Evolutionary conservation across 352 stramenopile species (phyloP).

Genomic region (Pythium aquatile): DNA sequence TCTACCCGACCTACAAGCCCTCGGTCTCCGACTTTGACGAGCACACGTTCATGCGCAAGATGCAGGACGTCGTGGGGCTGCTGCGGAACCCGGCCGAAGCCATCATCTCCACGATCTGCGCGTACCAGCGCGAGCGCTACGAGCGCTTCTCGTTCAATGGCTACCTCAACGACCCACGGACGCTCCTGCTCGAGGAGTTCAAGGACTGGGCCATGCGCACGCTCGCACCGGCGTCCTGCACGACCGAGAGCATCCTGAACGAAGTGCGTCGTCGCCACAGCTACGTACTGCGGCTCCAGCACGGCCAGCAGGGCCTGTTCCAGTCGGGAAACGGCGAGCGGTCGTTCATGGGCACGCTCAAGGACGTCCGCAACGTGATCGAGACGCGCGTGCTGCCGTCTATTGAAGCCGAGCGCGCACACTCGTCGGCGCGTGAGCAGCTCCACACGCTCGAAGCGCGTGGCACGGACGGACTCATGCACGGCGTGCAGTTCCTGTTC

Average conservation of each 20-base stretch:
- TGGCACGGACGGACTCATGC: conserved; percentile 79
- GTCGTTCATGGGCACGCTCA: conserved; percentile 75
- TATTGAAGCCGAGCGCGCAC: conserved; percentile 78
- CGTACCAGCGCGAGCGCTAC: conserved; percentile 78
- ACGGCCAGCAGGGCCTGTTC: conserved; percentile 80
- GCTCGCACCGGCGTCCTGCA: conserved; percentile 69
- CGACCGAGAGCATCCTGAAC: conserved; percentile 72
- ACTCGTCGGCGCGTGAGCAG: conserved; percentile 80
- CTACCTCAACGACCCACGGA: conserved; percentile 85
- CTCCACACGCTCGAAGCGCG: conserved; percentile 75
- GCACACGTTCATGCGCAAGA: conserved; percentile 87
- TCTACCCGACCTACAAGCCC: conserved; percentile 73
- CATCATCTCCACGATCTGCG: conserved; percentile 86
- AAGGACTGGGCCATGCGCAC: conserved; percentile 86
- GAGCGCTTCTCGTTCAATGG: conserved; percentile 76
- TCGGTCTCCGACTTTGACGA: conserved; percentile 82
- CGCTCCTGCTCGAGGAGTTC: conserved; percentile 80
- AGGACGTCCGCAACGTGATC: conserved; percentile 81
- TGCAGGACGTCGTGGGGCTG: conserved; percentile 80
- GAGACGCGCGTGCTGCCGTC: conserved; percentile 71
- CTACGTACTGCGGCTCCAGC: conserved; percentile 75
- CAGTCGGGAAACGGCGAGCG: conserved; percentile 73
- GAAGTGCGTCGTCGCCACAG: conserved; percentile 72
- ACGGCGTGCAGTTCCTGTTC: conserved; percentile 86
- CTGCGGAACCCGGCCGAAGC: conserved; percentile 77